Percentiles rank a stretch among this genome's conserved stretches.
These are phyloP conservation scores for Sporothrix variecibatus DNA, from an alignment of 2,329 filamentous ascomycete genomes.

Conservation along the genomic window DNA sequence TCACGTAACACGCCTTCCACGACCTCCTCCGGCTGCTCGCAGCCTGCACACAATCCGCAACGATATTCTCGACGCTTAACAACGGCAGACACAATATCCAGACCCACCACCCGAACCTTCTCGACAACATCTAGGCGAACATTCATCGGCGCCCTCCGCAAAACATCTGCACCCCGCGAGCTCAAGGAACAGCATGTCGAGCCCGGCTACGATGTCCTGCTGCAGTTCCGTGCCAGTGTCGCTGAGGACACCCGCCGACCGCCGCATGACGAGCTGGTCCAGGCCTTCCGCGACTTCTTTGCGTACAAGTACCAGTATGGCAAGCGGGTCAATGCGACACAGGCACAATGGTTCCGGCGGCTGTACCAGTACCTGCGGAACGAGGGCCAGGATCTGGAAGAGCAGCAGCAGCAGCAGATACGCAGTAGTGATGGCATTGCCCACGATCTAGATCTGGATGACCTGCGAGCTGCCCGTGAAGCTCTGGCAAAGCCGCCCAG, in stretches of 20 bases:
- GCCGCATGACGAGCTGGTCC: slow-evolving; percentile 59
- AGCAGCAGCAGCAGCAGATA: slow-evolving; percentile 24
- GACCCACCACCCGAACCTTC: slow-evolving; percentile 4
- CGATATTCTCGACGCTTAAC: neutral
- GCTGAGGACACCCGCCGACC: slow-evolving; percentile 67
- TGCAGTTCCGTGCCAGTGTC: slow-evolving; percentile 65
- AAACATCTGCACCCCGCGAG: slow-evolving; percentile 56
- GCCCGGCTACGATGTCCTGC: slow-evolving; percentile 71
- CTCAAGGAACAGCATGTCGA: slow-evolving; percentile 65
- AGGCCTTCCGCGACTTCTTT: slow-evolving; percentile 68
- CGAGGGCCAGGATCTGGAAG: slow-evolving; percentile 50
- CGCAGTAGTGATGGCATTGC: neutral
- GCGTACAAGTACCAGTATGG: slow-evolving; percentile 51
- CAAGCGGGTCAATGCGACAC: slow-evolving; percentile 62
- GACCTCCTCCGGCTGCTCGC: neutral
- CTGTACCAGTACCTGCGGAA: slow-evolving; percentile 58
- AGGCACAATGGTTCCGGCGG: slow-evolving; percentile 61
- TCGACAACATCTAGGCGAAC: slow-evolving; percentile 45
- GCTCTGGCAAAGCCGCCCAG: slow-evolving; percentile 26
- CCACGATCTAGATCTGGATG: slow-evolving; percentile 40
- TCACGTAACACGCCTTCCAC: neutral
- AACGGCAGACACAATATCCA: neutral
- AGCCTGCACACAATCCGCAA: neutral
- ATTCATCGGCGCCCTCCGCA: slow-evolving; percentile 62
- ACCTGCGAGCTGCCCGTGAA: slow-evolving; percentile 49